phyloP scores from a whole-genome alignment of 2,329 filamentous ascomycete genomes.

The Penicillium sp. region DNA sequence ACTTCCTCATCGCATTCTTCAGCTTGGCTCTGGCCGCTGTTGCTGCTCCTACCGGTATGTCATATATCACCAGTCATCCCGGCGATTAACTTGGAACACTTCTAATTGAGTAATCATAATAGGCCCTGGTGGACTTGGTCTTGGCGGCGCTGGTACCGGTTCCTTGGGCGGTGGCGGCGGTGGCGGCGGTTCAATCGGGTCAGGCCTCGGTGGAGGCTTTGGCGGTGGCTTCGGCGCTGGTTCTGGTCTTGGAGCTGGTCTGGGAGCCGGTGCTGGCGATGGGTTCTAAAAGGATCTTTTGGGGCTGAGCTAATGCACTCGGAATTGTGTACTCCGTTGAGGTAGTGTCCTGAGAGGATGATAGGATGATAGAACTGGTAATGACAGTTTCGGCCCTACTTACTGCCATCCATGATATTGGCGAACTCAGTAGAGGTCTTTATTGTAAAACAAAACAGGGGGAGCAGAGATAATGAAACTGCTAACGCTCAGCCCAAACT shows the following conservation, averaged over 20 bases:
- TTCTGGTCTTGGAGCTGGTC: background rate
- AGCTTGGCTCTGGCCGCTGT: slow-evolving; percentile 2
- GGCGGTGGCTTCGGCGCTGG: slow-evolving; percentile 2
- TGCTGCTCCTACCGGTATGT: slow-evolving; percentile 4
- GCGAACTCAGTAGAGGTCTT: background rate
- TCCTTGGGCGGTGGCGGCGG: background rate
- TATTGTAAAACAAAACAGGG: background rate
- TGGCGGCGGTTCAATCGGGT: slow-evolving; percentile 1
- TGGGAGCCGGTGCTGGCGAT: background rate
- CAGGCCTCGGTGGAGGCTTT: slow-evolving; percentile 1
- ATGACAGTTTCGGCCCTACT: background rate
- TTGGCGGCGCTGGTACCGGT: background rate
- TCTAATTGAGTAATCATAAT: background rate
- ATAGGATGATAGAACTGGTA: background rate
- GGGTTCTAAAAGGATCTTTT: background rate
- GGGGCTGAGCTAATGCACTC: background rate
- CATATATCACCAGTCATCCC: background rate
- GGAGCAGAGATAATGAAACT: background rate
- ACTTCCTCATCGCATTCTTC: slow-evolving; percentile 2
- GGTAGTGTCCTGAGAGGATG: background rate
- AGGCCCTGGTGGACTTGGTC: background rate
- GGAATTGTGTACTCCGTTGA: background rate
- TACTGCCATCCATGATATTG: background rate
- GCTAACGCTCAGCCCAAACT: slow-evolving; percentile 10
- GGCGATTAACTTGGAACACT: too few relatives aligned